Evolutionary conservation across 805 yeast genomes (phyloP), one percentile per base, ranked within the genome.

Genomic region (Sugiyamaella boreocaroliniensis): DNA sequence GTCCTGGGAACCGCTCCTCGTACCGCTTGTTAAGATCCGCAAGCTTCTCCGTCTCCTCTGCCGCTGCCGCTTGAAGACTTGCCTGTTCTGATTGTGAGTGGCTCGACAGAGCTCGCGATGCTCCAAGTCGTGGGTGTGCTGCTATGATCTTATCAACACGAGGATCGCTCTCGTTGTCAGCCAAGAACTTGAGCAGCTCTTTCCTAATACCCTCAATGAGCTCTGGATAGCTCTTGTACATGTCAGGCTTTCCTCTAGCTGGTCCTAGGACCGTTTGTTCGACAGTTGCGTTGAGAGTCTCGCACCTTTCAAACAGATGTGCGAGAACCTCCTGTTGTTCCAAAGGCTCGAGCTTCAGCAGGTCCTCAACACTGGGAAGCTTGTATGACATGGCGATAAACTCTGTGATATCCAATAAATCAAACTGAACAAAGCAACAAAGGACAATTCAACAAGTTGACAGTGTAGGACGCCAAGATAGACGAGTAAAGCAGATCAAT

Each of bases 101-200:
- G 3, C 68, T 71, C 12, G 71, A 84, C 29, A 87, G 72, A 29
- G 70, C 74, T 51, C 68, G 74, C 43, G 52, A 54, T 32, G 86
- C 86, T 0, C 97, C 97, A 15, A 89, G 71, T 52, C 96, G 74
- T 15, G 97, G 97, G 69, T 89, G 97, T 0, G 97, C 96, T 0
- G 87, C 83, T n/a, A 90, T 80, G 52, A 90, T 88, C 43, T 52
- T 56, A 29, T 65, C 45, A 32, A 63, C 46, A 29, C 66, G 48
- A 46, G 54, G 18, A 60, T 62, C 55, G 53, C 58, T 49, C 61
- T 59, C 43, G 59, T 68, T 14, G 41, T 53, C 29, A 37, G 67
- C 67, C 3, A 73, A 62, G 34, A 75, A 66, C 12, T 56, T 47
- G 2, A 72, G 59, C 16, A 84, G 66, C 9, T 62, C 63, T 0